phyloP scores from a whole-genome alignment of 1,284 basidiomycete species.

The Phellopilus nigrolimitatus region DNA sequence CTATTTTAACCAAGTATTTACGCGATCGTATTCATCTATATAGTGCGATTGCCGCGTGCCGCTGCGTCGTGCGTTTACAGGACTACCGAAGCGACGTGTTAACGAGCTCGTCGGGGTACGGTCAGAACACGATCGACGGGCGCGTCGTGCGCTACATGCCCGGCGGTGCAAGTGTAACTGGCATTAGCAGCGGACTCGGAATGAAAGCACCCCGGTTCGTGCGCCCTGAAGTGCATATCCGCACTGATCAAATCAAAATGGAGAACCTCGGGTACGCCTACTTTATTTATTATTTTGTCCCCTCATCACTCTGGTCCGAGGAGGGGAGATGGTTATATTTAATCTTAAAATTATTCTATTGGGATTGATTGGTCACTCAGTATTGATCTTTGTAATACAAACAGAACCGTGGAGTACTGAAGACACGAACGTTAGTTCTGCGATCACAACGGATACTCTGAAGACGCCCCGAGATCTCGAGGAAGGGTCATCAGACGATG shows the following conservation, averaged over 20 bases:
- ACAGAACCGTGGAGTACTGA: constrained; percentile 11
- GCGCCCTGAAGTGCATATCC: constrained; percentile 52
- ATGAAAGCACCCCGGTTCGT: constrained; percentile 22
- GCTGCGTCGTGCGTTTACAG: constrained; percentile 58
- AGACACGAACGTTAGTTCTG: constrained; percentile 6
- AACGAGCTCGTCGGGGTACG: constrained; percentile 40
- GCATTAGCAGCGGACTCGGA: too few relatives aligned
- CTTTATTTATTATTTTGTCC: background rate
- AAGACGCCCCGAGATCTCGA: constrained; percentile 18
- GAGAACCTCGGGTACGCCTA: constrained; percentile 28
- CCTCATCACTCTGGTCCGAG: background rate
- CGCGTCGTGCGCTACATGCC: constrained; percentile 9
- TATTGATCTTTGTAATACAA: background rate
- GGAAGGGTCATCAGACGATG: background rate
- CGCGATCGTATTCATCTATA: constrained; percentile 10
- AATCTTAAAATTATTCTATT: too few relatives aligned
- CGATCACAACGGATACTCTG: constrained; percentile 10
- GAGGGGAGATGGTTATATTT: too few relatives aligned
- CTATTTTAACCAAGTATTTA: background rate
- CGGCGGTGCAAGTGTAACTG: constrained; percentile 12
- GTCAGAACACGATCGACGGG: constrained; percentile 23
- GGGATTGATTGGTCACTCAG: background rate
- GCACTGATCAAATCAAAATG: constrained; percentile 54
- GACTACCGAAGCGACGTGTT: constrained; percentile 49
- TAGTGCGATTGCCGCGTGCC: constrained; percentile 60